Evolutionary conservation across 805 yeast species (phyloP), one percentile per base, ranked within the genome.

Genomic region (Saccharomyces mikatae): DNA sequence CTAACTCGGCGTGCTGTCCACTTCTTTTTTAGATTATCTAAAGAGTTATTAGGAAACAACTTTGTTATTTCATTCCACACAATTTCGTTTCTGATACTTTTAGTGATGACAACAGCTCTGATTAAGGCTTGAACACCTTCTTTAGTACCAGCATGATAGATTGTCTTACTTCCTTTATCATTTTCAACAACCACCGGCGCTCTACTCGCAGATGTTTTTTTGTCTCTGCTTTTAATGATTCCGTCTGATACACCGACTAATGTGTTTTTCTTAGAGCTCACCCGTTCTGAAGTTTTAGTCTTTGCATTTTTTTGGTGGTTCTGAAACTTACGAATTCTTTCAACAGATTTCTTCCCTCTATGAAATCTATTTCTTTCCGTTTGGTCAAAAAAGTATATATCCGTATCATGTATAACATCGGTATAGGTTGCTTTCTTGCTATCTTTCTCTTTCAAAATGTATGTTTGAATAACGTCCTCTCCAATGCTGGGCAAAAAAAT

Each of bases 71-170:
- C 68, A 0, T 76, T 77, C 86, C 95, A 90, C 56, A 82, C 83
- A 41, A 87, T 84, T 14, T 80, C 80, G 47, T 79, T 76, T 17
- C 69, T 75, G 44, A 86, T 76, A 14, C 90, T 79, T 57, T 84
- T 83, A 3, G 85, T 79, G 21, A 88, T 83, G 11, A 86, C 81
- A 13, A 86, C 86, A 2, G 84, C 78, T 56, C 88, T 76, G 59
- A 82, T 80, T 44, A 89, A 71, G 1, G 75, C 71, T 24, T 83
- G 78, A 1, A 80, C 74, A 56, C 86, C 85, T 4, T 72, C 60
- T 48, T 74, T 72, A 30, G 73, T 66, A 1, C 68, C 67, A 21
- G 67, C 56, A 47, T 66, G 65, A 53, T 63, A 67, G 5, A 48
- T 17, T 50, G 41, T 41, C 31, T 49, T 36, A 47, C 24, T 36